Conservation (phyloP, 495 filamentous ascomycete species). For the Neurospora hispaniola region DNA sequence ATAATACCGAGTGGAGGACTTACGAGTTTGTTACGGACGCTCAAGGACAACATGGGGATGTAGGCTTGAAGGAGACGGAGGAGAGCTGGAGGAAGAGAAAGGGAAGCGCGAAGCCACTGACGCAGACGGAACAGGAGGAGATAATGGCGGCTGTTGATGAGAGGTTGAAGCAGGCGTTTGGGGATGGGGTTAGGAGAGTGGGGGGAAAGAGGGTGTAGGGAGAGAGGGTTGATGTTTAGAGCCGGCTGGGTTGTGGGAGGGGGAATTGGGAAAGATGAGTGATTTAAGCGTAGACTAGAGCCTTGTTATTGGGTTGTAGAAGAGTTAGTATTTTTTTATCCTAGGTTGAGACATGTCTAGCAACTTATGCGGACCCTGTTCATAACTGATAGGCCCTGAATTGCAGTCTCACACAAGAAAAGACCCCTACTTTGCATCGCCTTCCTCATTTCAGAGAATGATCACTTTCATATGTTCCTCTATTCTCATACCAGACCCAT, state of each 20-base stretch:
- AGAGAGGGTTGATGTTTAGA: neutral
- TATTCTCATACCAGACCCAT: neutral
- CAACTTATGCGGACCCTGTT: no score
- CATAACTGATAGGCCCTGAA: neutral
- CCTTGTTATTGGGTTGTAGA: no score
- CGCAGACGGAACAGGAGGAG: slow-evolving; percentile 33
- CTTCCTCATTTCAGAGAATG: neutral
- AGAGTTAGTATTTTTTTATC: no score
- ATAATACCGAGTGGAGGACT: slow-evolving; percentile 70
- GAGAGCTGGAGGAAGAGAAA: slow-evolving; percentile 42
- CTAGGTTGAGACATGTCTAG: no score
- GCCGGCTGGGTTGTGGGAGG: neutral
- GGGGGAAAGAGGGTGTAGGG: neutral
- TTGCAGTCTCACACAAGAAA: neutral
- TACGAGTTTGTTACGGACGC: slow-evolving; percentile 47
- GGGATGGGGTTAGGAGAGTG: neutral
- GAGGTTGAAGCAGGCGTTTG: slow-evolving; percentile 19
- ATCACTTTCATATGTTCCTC: neutral
- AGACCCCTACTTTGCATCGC: no score
- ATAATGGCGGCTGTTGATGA: slow-evolving; percentile 23
- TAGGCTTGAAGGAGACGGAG: slow-evolving; percentile 48
- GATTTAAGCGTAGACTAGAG: no score
- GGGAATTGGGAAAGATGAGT: no score
- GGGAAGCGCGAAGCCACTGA: slow-evolving; percentile 36
- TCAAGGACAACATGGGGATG: slow-evolving; percentile 31